phyloP scores from a whole-genome alignment of 2,329 filamentous ascomycete species.

The Atkinsonella hypoxylon region DNA sequence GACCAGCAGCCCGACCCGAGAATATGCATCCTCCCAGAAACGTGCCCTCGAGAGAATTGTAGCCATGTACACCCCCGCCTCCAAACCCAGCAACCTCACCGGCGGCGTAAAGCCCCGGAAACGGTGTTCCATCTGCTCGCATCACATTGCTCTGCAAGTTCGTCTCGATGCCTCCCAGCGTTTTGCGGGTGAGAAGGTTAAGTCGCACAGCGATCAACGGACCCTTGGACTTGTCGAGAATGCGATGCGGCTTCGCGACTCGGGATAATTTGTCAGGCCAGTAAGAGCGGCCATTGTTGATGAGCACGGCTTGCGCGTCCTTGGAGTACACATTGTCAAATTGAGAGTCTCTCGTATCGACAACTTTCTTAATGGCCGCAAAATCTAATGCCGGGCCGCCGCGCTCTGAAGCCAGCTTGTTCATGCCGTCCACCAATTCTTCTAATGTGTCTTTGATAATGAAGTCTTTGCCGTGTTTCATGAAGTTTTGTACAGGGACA shows the following conservation, averaged over 20 bases:
- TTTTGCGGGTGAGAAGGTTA: constrained; percentile 50
- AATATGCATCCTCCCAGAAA: constrained; percentile 54
- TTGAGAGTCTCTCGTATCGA: constrained; percentile 43
- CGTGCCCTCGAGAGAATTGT: constrained; percentile 49
- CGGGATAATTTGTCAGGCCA: constrained; percentile 40
- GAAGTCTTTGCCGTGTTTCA: constrained; percentile 47
- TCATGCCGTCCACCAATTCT: constrained; percentile 47
- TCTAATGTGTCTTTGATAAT: constrained; percentile 43
- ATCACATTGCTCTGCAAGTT: constrained; percentile 45
- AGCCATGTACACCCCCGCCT: constrained; percentile 50
- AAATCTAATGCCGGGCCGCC: constrained; percentile 36
- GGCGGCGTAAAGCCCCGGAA: constrained; percentile 46
- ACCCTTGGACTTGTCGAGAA: constrained; percentile 42
- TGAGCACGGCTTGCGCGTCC: constrained; percentile 50
- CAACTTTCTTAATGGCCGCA: constrained; percentile 29
- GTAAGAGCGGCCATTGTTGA: constrained; percentile 43
- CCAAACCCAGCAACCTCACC: constrained; percentile 50
- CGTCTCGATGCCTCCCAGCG: constrained; percentile 48
- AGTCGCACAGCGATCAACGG: constrained; percentile 49
- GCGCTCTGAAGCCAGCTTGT: constrained; percentile 35
- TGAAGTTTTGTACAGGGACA: constrained; percentile 43
- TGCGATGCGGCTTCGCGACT: constrained; percentile 39
- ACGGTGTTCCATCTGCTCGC: constrained; percentile 32
- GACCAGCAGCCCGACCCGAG: constrained; percentile 44
- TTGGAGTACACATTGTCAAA: constrained; percentile 45